phyloP scores from a whole-genome alignment of 2,329 filamentous ascomycete genomes.

The Neoscytalidium dimidiatum region DNA sequence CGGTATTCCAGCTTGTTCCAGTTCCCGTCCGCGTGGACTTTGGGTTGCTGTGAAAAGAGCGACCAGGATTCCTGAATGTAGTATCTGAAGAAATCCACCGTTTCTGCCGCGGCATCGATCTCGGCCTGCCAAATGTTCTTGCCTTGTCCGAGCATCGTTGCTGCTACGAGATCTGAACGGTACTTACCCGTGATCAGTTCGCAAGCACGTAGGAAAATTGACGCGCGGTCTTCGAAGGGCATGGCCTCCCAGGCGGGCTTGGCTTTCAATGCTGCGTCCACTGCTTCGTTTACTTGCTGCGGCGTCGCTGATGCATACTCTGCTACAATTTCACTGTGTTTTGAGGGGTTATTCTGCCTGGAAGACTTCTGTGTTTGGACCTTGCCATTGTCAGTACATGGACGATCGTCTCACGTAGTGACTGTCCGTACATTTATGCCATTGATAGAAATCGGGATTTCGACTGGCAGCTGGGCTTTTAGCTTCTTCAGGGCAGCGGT shows the following conservation, averaged over 20 bases:
- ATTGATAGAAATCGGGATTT: neutral
- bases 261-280: slow-evolving; percentile 81
- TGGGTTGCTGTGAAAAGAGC: neutral
- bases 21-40: slow-evolving; percentile 53
- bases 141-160: slow-evolving; percentile 93
- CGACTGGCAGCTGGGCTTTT: neutral
- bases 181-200: slow-evolving; percentile 90
- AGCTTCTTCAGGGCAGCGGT: neutral
- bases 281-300: slow-evolving; percentile 70
- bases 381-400: neutral
- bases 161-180: slow-evolving; percentile 92
- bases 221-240: slow-evolving; percentile 86
- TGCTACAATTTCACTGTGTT: neutral
- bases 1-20: slow-evolving; percentile 65
- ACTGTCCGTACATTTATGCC: neutral
- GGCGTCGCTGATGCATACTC: neutral
- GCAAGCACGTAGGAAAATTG: slow-evolving; percentile 93
- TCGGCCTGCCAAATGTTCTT: slow-evolving; percentile 99
- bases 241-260: slow-evolving; percentile 83
- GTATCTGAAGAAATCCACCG: slow-evolving; percentile 90
- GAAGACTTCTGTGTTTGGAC: neutral
- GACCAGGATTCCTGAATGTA: slow-evolving; percentile 60
- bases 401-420: too few relatives aligned
- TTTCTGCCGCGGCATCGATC: slow-evolving; percentile 93
- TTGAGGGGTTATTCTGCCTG: neutral